Evolutionary conservation across 371 early-diverging fungal genomes (phyloP), one percentile per base, ranked within the genome.

Genomic region (Syncephalastrum racemosum): DNA sequence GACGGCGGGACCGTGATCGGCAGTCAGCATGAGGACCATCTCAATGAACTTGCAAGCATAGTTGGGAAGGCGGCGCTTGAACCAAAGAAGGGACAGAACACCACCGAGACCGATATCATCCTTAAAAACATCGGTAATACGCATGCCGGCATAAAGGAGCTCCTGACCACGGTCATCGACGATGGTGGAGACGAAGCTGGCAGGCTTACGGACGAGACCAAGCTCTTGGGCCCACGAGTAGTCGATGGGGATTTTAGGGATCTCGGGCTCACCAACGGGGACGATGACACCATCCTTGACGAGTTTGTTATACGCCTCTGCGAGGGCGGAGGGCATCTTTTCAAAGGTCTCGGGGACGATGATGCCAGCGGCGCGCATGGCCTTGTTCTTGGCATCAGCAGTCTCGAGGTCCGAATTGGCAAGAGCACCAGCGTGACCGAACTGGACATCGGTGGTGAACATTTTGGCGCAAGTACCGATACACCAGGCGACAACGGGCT

Each of bases 131-230:
- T 96, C 94, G 25, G 92, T 90, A 63, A 98, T 98, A 58, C 94
- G 86, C 95, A 98, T 96, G 63, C 98, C 98, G 39, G 98, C 97
- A 77, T 98, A 98, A 70, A 97, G 77, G 55, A 98, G 79, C 78
- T 98, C 98, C 77, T 98, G 95, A 53, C 98, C 98, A 82, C 98
- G 93, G 77, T 98, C 98, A 80, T 98, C 98, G 61, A 91, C 93
- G 70, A 98, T 98, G 52, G 98, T 98, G 54, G 96, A 95, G 50
- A 97, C 96, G 65, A 98, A 98, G 64, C 90, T 90, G 14, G 98
- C 97, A 24, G 98, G 98, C 82, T 98, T 98, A 71, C 98, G 94
- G 53, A 98, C 92, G 59, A 98, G 81, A n/a, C 98, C 98, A 47
- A 98, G 83, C 80, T 97, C 97, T 71, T 94, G 94, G 44, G 98